Percentiles rank a stretch among this genome's conserved stretches.
phyloP scores from a whole-genome alignment of 2,329 filamentous ascomycete genomes.

The Diaporthe sp. region DNA sequence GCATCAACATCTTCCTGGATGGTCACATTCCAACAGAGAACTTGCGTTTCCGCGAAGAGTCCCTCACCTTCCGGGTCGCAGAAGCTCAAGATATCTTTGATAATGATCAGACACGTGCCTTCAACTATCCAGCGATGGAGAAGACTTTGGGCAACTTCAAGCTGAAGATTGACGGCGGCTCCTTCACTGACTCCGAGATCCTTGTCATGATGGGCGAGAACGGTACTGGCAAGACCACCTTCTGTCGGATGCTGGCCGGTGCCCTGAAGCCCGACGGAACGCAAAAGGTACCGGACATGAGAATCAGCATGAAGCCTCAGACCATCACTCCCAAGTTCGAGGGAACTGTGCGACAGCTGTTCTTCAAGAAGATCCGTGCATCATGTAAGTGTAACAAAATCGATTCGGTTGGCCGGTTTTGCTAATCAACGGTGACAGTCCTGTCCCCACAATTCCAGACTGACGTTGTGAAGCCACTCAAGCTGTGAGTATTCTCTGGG shows the following conservation, averaged over 20 bases:
- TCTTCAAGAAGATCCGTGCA: slow-evolving; percentile 99
- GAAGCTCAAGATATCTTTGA: slow-evolving; percentile 92
- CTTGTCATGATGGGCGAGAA: slow-evolving; percentile 99
- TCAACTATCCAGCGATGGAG: slow-evolving; percentile 90
- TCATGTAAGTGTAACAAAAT: slow-evolving; percentile 65
- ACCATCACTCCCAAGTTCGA: slow-evolving; percentile 99
- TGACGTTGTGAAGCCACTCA: slow-evolving; percentile 99
- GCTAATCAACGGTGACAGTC: slow-evolving; percentile 58
- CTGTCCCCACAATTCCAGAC: slow-evolving; percentile 98
- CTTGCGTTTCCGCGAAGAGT: slow-evolving; percentile 97
- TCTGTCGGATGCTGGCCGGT: slow-evolving; percentile 96
- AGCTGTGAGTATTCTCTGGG: slow-evolving; percentile 66
- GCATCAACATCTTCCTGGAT: slow-evolving; percentile 96
- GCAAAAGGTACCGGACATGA: slow-evolving; percentile 88
- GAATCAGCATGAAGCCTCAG: slow-evolving; percentile 99
- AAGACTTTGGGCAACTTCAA: slow-evolving; percentile 94
- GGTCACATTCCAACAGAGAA: slow-evolving; percentile 99
- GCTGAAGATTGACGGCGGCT: slow-evolving; percentile 83
- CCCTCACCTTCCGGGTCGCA: slow-evolving; percentile 92
- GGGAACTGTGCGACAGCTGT: slow-evolving; percentile 95
- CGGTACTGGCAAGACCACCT: slow-evolving; percentile 98
- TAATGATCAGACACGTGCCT: slow-evolving; percentile 86
- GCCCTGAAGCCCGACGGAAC: slow-evolving; percentile 90
- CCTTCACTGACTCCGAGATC: slow-evolving; percentile 98
- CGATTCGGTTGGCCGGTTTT: too few relatives aligned